These are phyloP conservation scores for Dactylellina sp. DNA, from an alignment of 2,329 filamentous ascomycete species.

Conservation along the genomic window DNA sequence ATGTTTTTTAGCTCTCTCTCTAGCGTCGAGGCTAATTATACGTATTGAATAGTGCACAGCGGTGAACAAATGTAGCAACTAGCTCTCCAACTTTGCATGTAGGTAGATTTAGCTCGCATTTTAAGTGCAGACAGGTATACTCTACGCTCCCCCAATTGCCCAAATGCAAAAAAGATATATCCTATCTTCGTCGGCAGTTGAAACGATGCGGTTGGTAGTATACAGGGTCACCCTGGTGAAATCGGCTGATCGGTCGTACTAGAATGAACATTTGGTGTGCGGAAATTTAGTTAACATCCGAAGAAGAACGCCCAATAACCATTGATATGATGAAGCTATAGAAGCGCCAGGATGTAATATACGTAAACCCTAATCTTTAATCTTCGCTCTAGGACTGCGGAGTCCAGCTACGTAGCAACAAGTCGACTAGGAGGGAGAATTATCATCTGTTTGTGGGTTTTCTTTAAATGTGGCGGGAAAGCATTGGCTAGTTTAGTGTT, in stretches of 20 bases:
- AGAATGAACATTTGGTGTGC: no score
- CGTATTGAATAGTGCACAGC: no score
- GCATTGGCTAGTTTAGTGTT: slow-evolving; percentile 34
- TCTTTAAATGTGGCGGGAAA: slow-evolving; percentile 36
- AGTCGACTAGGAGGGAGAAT: background rate
- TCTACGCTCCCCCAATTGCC: background rate
- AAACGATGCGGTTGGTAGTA: background rate
- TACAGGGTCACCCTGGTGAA: slow-evolving; percentile 7
- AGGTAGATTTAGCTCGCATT: background rate
- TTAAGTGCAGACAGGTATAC: background rate
- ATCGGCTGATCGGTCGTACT: slow-evolving; percentile 1
- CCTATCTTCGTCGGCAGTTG: background rate
- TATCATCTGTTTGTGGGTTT: background rate
- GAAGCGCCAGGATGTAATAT: no score
- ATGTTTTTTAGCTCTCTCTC: no score
- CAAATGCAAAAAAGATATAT: background rate
- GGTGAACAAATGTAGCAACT: no score
- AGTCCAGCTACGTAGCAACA: background rate
- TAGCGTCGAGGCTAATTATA: no score
- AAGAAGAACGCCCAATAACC: background rate
- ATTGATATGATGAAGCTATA: background rate
- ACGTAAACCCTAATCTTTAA: no score
- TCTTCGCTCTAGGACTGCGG: no score
- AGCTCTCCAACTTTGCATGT: no score
- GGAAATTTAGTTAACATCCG: background rate